These are phyloP conservation scores for Candolleomyces aberdarensis DNA, from an alignment of 768 basidiomycete genomes.

Conservation along the genomic window DNA sequence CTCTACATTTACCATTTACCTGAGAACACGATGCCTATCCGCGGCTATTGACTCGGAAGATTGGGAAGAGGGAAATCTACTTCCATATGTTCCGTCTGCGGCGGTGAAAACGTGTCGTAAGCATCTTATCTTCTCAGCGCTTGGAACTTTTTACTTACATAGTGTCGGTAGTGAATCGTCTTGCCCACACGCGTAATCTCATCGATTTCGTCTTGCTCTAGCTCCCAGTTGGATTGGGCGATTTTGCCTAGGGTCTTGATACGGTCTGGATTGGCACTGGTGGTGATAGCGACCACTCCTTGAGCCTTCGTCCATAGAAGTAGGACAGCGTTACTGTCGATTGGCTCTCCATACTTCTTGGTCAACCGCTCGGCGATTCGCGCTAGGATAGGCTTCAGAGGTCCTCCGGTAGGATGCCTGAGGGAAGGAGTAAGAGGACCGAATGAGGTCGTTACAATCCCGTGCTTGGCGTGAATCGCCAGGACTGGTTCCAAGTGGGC, in stretches of 20 bases:
- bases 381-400: constrained; percentile 34
- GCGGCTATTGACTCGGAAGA: constrained; percentile 18
- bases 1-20: too few species aligned
- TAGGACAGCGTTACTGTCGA: constrained; percentile 22
- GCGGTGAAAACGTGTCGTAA: neutral
- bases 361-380: constrained; percentile 28
- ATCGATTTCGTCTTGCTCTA: constrained; percentile 27
- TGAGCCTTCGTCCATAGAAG: constrained; percentile 32
- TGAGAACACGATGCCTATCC: too few species aligned
- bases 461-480: constrained; percentile 31
- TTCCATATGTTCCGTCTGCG: constrained; percentile 34
- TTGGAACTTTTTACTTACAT: constrained; percentile 15
- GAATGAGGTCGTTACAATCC: constrained; percentile 35
- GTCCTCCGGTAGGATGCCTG: constrained; percentile 34
- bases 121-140: neutral
- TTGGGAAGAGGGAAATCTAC: constrained; percentile 29
- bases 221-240: constrained; percentile 23
- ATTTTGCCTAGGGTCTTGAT: constrained; percentile 28
- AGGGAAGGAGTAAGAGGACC: constrained; percentile 34
- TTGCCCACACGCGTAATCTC: constrained; percentile 32
- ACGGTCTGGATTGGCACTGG: constrained; percentile 27
- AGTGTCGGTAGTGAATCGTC: constrained; percentile 31
- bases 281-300: constrained; percentile 29
- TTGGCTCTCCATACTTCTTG: constrained; percentile 12
- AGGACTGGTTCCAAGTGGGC: constrained; percentile 31